Evolutionary conservation across 164 flowering plant species (phyloP), one percentile per base, ranked within the genome.

Genomic region (Berberis thunbergii): DNA sequence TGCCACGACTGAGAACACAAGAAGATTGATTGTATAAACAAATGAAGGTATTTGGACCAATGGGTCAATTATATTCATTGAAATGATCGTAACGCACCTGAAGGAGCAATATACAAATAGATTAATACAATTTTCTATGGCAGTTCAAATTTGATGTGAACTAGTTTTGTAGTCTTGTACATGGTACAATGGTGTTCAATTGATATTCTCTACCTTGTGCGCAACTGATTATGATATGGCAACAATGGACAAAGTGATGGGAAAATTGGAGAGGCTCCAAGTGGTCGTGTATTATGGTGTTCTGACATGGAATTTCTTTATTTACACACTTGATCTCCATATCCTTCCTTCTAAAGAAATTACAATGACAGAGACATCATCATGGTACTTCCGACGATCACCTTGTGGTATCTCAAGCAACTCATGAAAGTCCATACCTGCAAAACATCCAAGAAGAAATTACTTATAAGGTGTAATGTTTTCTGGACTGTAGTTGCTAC

Each of bases 371-470:
- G 95, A 84, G 12, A 88, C 84, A 61, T 88, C 95, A 50, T 88
- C 95, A 45, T 88, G 95, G 76, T 86, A 88, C 38, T 74, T 60
- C 0, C 95, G 81, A 0, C 95, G 81, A n/a, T 88, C 89, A 40
- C 95, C 95, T 68, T 83, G 89, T 54, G 95, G 91, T 65, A 88
- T 86, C 46, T 88, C 91, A 13, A 88, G 83, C 75, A 88, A 69
- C 65, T 84, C 91, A 62, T 86, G 85, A 59, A 88, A 88, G 63
- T 84, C 91, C 76, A 88, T 76, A 40, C 91, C 94, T 87, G 78
- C 66, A 72, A 10, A 10, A 10, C 1, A 10, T 56, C 52, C n/a
- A 7, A 42, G 54, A 26, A 57, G 13, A 26, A 10, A 10, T 26
- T 1, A 6, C 10, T 52, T 52, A 9, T 4, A 10, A 10, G 54